Base-by-base conservation (phyloP, 306 rosid species). In the Delonix regia region DNA sequence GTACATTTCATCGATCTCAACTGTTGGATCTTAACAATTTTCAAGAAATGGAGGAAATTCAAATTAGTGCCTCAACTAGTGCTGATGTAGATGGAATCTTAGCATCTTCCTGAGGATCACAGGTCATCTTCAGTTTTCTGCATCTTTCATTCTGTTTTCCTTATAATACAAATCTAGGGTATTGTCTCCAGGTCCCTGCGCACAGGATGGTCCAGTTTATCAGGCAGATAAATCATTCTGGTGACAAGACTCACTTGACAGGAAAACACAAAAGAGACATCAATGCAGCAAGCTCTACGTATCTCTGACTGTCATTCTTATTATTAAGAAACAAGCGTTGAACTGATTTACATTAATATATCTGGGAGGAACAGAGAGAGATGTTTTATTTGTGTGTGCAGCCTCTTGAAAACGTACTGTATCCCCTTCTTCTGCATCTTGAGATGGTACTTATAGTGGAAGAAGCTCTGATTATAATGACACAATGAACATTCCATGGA, bases 401-500 rank as follows among this genome's bases (percentile, higher is more conserved):
- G 42, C 19, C 57, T 77, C 39, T 72, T 66, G 1, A 65, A 39
- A 56, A 56, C 14, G 66, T 73, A 77, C 51, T 42, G 44, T 36
- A 56, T 36, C 9, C 11, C 19, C 34, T 21, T 64, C 24, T 30
- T 5, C 21, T 33, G 57, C 36, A 24, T 34, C 0, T 75, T 55
- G 9, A 77, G 47, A 22, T 5, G 30, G 82, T 64, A 36, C 77
- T 60, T 62, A 55, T 44, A 71, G 48, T 59, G 68, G 85, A 56
- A 76, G 85, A 56, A 76, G 75, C 36, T 66, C 30, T 55, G 83
- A 74, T 63, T 25, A 27, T 52, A 64, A 69, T 57, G 70, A 62
- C 77, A 71, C 9, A 65, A 74, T 69, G 73, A 74, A 84, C 80
- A 71, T 84, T 83, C 82, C 33, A 53, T 48, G 6, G 69, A 36